Evolutionary conservation across 2,329 filamentous ascomycete species (phyloP), one percentile per base, ranked within the genome.

Genomic region (Hymenoscyphus fraxineus): DNA sequence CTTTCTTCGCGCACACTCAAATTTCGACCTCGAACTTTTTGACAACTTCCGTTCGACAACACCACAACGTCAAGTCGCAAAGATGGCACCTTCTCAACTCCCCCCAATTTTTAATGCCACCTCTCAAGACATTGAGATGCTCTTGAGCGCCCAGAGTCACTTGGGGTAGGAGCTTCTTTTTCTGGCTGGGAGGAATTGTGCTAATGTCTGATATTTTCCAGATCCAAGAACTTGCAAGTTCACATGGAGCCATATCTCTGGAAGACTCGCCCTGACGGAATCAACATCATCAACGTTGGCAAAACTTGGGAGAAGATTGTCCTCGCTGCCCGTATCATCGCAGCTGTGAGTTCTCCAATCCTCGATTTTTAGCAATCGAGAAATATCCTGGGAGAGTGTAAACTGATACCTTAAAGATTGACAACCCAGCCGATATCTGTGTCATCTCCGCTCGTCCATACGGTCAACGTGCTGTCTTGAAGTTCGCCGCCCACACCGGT

Each of bases 251-350:
- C 93, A 75, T 99, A 99, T 87, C 90, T 99, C 78, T 99, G 94
- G 94, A 99, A 99, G 91, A 97, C 93, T 81, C 92, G 95, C 79
- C 90, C 92, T 73, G 96, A 99, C 78, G 95, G 95, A 83, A 90
- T 99, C 85, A 99, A 99, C 82, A 88, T 99, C 74, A 87, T 99
- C 82, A 99, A 99, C 89, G 92, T 99, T 82, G 93, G 94, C 86
- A 99, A 99, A 92, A 99, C 95, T 83, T 99, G 93, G 93, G 95
- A 99, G 88, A 99, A 99, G 88, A 97, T 99, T 80, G 92, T 98
- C 78, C 89, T 99, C 75, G 95, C 95, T 75, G 95, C 95, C 79
- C 93, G 95, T 78, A 97, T 99, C 86, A 98, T 99, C 81, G 94
- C 91, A 78, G 92, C 95, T 80, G 44, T 51, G 10, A 51, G 44